Percentiles rank a stretch among this genome's conserved stretches.
Conservation (phyloP, 768 basidiomycete genomes). For the Macrolepiota fuliginosa region DNA sequence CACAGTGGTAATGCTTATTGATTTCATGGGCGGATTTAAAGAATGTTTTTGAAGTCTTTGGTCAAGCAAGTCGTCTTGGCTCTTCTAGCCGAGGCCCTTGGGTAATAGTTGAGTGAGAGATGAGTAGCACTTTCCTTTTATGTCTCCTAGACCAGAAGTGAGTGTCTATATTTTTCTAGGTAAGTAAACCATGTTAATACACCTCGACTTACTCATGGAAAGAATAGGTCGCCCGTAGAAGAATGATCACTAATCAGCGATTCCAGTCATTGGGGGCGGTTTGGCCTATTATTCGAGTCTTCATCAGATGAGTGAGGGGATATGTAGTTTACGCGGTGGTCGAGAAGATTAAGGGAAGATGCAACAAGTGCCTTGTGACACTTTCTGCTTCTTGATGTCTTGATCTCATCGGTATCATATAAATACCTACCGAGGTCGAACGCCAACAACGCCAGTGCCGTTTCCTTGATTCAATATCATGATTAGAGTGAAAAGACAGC, state of each 20-base stretch:
- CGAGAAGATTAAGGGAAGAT: neutral
- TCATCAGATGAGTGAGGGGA: neutral
- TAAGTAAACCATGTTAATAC: no score
- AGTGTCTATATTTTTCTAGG: no score
- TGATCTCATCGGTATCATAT: neutral
- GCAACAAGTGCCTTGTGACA: neutral
- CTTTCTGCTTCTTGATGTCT: neutral
- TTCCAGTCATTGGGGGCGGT: neutral
- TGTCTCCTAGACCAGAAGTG: no score
- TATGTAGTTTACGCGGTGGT: neutral
- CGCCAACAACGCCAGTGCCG: neutral
- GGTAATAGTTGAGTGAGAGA: no score
- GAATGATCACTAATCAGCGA: no score
- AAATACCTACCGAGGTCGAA: neutral
- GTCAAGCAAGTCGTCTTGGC: no score
- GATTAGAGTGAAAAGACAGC: neutral
- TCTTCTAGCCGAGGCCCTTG: no score
- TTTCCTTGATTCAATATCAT: neutral
- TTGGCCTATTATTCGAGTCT: neutral
- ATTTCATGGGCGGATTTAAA: neutral
- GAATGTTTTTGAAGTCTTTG: no score
- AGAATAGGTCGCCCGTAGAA: no score
- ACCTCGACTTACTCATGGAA: no score
- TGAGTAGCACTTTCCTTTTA: no score
- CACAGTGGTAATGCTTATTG: neutral